phyloP scores from a whole-genome alignment of 2,329 filamentous ascomycete species.

The Trichoderma sp. region DNA sequence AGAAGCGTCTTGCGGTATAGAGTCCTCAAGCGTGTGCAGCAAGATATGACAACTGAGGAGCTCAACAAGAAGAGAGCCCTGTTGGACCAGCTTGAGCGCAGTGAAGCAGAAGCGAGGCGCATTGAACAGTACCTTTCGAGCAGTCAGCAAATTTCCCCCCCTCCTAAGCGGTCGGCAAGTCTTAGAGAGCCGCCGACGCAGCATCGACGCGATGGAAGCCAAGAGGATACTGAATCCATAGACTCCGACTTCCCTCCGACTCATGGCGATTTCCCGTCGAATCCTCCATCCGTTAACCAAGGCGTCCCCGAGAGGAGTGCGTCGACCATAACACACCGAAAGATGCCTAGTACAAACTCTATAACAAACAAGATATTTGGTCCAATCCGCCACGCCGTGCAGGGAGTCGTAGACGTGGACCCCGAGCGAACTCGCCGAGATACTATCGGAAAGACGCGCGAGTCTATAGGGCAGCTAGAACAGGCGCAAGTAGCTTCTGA shows the following conservation, averaged over 20 bases:
- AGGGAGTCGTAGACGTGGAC: slow-evolving; percentile 94
- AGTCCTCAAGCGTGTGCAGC: slow-evolving; percentile 91
- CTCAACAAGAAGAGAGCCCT: slow-evolving; percentile 82
- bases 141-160: slow-evolving; percentile 65
- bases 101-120: slow-evolving; percentile 87
- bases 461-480: slow-evolving; percentile 83
- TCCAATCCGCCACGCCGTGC: slow-evolving; percentile 90
- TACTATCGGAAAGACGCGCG: slow-evolving; percentile 92
- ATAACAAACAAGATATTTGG: slow-evolving; percentile 95
- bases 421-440: slow-evolving; percentile 91
- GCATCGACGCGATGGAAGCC: slow-evolving; percentile 59
- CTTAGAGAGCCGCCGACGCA: slow-evolving; percentile 55
- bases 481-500: slow-evolving; percentile 87
- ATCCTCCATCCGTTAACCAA: slow-evolving; percentile 74
- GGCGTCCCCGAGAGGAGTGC: slow-evolving; percentile 62
- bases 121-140: slow-evolving; percentile 90
- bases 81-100: slow-evolving; percentile 87
- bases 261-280: slow-evolving; percentile 68
- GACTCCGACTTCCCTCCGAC: slow-evolving; percentile 96
- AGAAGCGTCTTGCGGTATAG: slow-evolving; percentile 85
- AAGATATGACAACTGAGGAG: slow-evolving; percentile 96
- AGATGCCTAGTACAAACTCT: slow-evolving; percentile 83
- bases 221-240: slow-evolving; percentile 84
- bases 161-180: slow-evolving; percentile 67
- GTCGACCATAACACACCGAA: slow-evolving; percentile 65